Evolutionary conservation across 1,139 yeast genomes (phyloP).

Genomic region (Yamadazyma taylorii): DNA sequence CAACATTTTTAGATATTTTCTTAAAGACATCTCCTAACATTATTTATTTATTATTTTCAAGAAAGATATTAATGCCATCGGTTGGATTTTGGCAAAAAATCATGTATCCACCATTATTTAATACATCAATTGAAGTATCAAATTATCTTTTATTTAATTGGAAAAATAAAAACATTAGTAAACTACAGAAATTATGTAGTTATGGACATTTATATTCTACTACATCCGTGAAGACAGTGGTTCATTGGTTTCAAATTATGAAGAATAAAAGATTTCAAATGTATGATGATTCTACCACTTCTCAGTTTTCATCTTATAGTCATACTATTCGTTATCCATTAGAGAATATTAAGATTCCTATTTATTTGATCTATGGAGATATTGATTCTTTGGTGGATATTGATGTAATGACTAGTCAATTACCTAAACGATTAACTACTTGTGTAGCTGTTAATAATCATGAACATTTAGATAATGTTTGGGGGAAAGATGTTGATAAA

Average conservation of each 20-base stretch:
- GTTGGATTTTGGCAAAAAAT: conserved; percentile 82
- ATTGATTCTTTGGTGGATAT: conserved; percentile 84
- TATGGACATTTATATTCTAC: conserved; percentile 87
- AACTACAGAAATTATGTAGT: conserved; percentile 70
- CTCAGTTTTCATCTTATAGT: conserved; percentile 21
- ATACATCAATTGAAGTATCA: conserved; percentile 68
- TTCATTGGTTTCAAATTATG: conserved; percentile 95
- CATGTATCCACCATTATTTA: conserved; percentile 81
- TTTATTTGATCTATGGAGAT: conserved; percentile 77
- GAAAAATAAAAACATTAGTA: conserved; percentile 68
- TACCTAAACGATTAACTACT: conserved; percentile 38
- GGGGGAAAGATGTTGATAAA: conserved; percentile 73
- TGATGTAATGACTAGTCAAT: conserved; percentile 62
- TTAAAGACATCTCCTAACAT: conserved; percentile 78
- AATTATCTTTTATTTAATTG: conserved; percentile 73
- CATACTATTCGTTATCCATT: conserved; percentile 47
- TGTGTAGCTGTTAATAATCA: conserved; percentile 55
- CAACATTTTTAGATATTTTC: conserved; percentile 71
- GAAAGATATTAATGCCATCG: conserved; percentile 69
- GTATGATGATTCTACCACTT: conserved; percentile 61
- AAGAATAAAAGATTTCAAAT: conserved; percentile 79
- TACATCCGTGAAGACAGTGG: conserved; percentile 87
- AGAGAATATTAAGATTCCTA: conserved; percentile 64
- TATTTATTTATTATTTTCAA: conserved; percentile 73
- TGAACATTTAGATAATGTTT: conserved; percentile 86